phyloP scores from a whole-genome alignment of 2,329 filamentous ascomycete genomes.

The Fusarium chaquense region DNA sequence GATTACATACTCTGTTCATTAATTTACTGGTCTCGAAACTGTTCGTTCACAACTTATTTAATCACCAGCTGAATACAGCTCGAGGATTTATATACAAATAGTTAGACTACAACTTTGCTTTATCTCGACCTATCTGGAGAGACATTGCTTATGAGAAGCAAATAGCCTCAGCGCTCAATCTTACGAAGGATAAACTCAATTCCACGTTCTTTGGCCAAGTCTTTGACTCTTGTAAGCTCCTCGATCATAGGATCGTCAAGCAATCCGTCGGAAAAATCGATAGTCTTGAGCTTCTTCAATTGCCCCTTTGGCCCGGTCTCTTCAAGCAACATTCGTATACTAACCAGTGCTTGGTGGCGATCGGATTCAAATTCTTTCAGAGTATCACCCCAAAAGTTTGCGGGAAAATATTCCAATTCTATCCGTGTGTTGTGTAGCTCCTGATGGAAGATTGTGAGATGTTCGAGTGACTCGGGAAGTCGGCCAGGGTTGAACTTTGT shows the following conservation, averaged over 20 bases:
- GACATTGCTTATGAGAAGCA: not conserved
- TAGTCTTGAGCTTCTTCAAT: not conserved
- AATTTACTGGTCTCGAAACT: too few species aligned
- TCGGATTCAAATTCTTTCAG: not conserved
- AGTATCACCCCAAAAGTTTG: fast-evolving
- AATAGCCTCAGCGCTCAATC: not conserved
- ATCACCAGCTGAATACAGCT: too few species aligned
- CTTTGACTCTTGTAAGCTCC: not conserved
- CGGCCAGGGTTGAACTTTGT: not conserved
- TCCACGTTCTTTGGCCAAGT: not conserved
- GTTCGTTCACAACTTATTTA: too few species aligned
- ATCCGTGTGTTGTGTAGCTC: not conserved
- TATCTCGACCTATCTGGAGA: not conserved
- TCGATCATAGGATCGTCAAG: not conserved
- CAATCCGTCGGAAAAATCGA: not conserved
- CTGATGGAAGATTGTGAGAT: not conserved
- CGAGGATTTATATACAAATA: too few species aligned
- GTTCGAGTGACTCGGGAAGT: not conserved
- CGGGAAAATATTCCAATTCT: not conserved
- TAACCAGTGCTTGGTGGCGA: not conserved
- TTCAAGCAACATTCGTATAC: not conserved
- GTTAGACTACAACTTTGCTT: too few species aligned
- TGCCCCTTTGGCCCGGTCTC: not conserved
- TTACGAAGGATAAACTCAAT: not conserved
- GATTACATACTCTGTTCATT: too few species aligned